Base-by-base conservation (phyloP, 2,329 filamentous ascomycete genomes). In the Magnaporthiopsis incrustans region DNA sequence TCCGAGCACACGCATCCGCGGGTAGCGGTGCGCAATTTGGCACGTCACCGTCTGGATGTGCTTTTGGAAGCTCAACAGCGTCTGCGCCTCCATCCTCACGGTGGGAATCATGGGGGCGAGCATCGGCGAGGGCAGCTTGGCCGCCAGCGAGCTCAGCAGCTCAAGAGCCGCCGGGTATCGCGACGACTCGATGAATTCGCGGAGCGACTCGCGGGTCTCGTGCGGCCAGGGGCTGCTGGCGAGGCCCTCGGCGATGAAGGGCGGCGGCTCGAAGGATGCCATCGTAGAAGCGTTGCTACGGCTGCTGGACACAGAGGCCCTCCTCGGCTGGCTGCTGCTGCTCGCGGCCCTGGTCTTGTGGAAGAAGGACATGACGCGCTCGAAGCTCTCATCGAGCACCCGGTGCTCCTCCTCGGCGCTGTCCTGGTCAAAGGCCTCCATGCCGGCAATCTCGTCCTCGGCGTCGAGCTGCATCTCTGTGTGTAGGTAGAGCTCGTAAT, bases 401-500 rank as follows among this genome's bases (percentile, higher is more conserved):
- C 66, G 3, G 65, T 65, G 25, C 69, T 71, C 1, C 67, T 63
- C 62, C 4, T 15, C 27, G 0, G 26, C 59, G 12, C 62, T 62
- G 1, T 56, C 66, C 5, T 62, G 27, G 18, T 64, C 14, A 2
- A 67, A 62, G 2, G 57, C 25, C n/a, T 65, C 60, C 4, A 56
- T 32, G 0, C 60, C 61, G 4, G 76, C 66, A 18, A 81, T 76
- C 57, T 75, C 72, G 38, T 77, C 71, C 15, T 76, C 76, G 0
- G 78, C 78, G 60, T 80, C 78, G 5, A 78, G 30, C n/a, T 77
- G 74, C 64, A 74, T 67, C 5, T 68, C 68, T 0, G 75, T 76
- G 33, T 72, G 71, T 4, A 77, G 67, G 59, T 76, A 77, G 11
- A 77, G 67, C 64, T 76, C 75, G 59, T 72, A 70, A 64, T 76